Base-by-base conservation (phyloP, 2,329 filamentous ascomycete species). In the Fusarium udum region DNA sequence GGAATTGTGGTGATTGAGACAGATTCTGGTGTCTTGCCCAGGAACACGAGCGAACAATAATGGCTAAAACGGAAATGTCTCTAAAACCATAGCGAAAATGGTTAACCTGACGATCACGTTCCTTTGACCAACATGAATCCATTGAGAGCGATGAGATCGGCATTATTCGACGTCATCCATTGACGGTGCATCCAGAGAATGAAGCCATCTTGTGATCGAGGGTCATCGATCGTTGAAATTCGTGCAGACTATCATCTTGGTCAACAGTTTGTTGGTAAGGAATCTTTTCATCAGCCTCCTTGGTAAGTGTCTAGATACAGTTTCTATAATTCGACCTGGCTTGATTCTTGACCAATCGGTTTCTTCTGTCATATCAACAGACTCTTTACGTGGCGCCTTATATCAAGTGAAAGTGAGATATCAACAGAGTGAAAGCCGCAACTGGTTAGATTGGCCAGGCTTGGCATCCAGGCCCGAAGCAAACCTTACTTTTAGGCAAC, bases 391-490 rank as follows among this genome's bases (percentile, higher is more conserved):
- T 71, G 52, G 64, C 53, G 48, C 22, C 49, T 18, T 58, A 16
- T 59, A 45, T 49, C 49, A 22, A 61, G 56, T 61, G 34, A 43
- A 52, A 60, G 36, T 14, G 61, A 52, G 34, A 42, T 26, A 37
- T 34, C 34, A 16, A 28, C 37, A 51, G 16, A 43, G 20, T 24
- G 43, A 51, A 4, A 15, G 39, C 51, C 67, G 71, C 59, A 73
- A 73, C 32, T 43, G 58, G 71, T 55, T 74, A 74, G 71, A 46
- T 31, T 11, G 11, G 31, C 34, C 7, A 36, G 48, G 28, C 67
- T 74, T 73, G 71, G 71, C 63, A 72, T 73, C 39, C 71, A 73
- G 63, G 62, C 26, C 66, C 59, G 61, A 49, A 58, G 43, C 40
- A 59, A 74, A 53, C 52, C 40, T 32, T 48, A 58, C 42, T 9